Evolutionary conservation across 495 filamentous ascomycete species (phyloP).

Genomic region (Astrocystis sublimbata): DNA sequence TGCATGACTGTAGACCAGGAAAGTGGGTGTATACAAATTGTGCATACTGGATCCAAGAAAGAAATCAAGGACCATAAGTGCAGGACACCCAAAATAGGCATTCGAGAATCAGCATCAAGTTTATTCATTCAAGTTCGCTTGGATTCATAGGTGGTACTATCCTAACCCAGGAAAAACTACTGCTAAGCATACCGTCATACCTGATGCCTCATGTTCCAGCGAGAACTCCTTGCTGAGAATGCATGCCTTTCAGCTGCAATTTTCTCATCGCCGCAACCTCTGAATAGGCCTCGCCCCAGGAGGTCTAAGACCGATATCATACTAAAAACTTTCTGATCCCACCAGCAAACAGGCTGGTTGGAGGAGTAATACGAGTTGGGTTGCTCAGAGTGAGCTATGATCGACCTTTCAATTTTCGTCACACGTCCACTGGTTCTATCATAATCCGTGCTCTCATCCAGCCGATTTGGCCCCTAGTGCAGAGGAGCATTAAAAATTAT

Average conservation of each 20-base stretch:
- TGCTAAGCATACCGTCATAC: background rate
- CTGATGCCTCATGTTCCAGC: background rate
- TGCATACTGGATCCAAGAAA: too few relatives aligned
- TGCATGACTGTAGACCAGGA: background rate
- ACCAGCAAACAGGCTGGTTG: background rate
- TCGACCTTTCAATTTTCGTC: background rate
- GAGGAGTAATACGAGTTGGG: background rate
- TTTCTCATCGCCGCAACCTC: too few relatives aligned
- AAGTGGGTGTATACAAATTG: background rate
- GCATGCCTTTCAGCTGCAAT: background rate
- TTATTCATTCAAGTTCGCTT: background rate
- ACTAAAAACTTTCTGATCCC: background rate
- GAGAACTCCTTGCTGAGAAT: background rate
- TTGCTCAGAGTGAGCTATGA: background rate
- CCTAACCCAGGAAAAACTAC: constrained; percentile 6
- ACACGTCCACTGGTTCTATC: background rate
- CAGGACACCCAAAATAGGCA: too few relatives aligned
- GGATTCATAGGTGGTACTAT: constrained; percentile 7
- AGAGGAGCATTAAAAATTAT: constrained; percentile 16
- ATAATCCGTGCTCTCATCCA: background rate
- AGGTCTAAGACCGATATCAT: background rate
- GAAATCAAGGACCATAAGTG: too few relatives aligned
- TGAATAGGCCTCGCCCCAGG: too few relatives aligned
- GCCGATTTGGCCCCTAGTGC: background rate
- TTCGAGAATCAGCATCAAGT: too few relatives aligned